A percentile compares a stretch with the other conserved stretches of the same genome.
Evolutionary conservation across 2,329 filamentous ascomycete species (phyloP).

Genomic region (Ophiostoma triangulosporum): DNA sequence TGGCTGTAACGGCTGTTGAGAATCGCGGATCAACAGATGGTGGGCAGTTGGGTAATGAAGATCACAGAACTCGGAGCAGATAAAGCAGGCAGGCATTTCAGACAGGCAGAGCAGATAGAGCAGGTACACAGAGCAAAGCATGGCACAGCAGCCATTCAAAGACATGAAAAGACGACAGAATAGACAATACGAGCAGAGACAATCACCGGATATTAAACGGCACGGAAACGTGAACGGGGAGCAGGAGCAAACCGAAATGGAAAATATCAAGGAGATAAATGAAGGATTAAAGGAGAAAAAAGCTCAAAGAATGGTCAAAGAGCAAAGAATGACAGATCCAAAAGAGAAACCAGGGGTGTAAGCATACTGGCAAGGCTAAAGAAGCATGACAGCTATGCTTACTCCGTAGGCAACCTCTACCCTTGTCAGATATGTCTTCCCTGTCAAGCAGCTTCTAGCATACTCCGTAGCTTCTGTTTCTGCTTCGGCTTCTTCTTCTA

Average conservation of each 20-base stretch:
- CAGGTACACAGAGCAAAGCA: not conserved
- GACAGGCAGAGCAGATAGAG: too few relatives aligned
- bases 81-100: too few relatives aligned
- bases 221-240: not conserved
- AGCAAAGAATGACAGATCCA: not conserved
- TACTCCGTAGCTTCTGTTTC: not conserved
- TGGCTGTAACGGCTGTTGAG: not conserved
- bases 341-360: not conserved
- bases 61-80: not conserved
- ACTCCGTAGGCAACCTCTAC: slow-evolving; percentile 2
- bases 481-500: not conserved
- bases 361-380: not conserved
- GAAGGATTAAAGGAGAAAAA: not conserved
- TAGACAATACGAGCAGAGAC: too few relatives aligned
- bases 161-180: too few relatives aligned
- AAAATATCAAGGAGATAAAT: not conserved
- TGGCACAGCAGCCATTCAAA: not conserved
- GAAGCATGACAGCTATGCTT: slow-evolving; percentile 1
- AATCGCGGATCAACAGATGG: not conserved
- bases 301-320: not conserved
- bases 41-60: not conserved
- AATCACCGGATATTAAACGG: not conserved
- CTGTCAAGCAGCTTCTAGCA: not conserved
- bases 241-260: not conserved
- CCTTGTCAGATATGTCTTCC: not conserved